Conservation (phyloP, 352 stramenopile genomes). For the Plasmopara halstedii region DNA sequence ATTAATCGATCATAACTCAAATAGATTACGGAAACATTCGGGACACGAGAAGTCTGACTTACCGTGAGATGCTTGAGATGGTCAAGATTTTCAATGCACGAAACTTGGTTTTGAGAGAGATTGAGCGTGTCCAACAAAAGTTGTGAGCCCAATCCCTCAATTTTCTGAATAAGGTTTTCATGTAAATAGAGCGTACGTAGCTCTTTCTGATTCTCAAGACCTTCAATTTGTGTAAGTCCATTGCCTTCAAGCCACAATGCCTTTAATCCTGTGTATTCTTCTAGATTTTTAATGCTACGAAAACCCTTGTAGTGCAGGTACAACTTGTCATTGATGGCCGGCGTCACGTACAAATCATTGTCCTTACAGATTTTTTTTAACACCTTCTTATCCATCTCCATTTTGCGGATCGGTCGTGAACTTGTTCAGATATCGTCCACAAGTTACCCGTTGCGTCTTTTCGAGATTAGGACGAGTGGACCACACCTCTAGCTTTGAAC, state of each 20-base stretch:
- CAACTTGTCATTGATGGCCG: constrained; percentile 92
- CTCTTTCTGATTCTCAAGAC: constrained; percentile 77
- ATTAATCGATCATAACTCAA: too few species aligned
- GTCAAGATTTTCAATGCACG: constrained; percentile 61
- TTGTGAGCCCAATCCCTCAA: constrained; percentile 71
- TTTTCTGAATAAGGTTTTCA: constrained; percentile 93
- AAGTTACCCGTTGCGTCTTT: constrained; percentile 4
- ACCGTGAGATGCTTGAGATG: constrained; percentile 69
- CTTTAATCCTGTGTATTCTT: constrained; percentile 92
- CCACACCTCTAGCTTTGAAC: background rate
- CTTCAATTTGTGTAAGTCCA: constrained; percentile 85
- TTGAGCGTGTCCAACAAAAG: constrained; percentile 65
- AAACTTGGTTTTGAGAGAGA: constrained; percentile 77
- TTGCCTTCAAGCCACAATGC: constrained; percentile 94
- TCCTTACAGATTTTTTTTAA: constrained; percentile 88
- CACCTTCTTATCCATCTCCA: constrained; percentile 85
- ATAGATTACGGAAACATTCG: too few species aligned
- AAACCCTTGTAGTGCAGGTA: constrained; percentile 97
- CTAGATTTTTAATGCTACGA: constrained; percentile 88
- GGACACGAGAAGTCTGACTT: too few species aligned
- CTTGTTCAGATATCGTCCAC: too few species aligned
- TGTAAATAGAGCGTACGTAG: constrained; percentile 91
- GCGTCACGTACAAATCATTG: constrained; percentile 87
- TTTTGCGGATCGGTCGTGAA: constrained; percentile 27
- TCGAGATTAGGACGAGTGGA: constrained; percentile 9